Base-by-base conservation (phyloP, 805 yeast species). In the Starmerella khaoyaiensis region DNA sequence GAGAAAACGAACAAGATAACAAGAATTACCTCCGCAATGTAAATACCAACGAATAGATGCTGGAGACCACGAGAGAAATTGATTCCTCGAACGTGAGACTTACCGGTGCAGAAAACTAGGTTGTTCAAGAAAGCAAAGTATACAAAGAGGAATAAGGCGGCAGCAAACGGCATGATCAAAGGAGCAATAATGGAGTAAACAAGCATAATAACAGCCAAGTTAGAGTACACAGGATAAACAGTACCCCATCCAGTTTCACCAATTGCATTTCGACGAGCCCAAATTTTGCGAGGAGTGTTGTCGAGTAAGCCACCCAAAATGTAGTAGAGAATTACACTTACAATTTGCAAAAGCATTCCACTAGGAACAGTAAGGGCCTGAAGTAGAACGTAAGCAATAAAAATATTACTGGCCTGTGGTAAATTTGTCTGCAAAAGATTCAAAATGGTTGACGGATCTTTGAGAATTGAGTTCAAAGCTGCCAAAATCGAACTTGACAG, bases 371-470 rank as follows among this genome's bases (percentile, higher is more conserved):
- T 63, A 47, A 87, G 64, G 39, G 95, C 96, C 60, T 77, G 81
- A 49, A 87, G 68, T 44, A 84, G 58, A 59, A 83, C 72, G 61
- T 79, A 87, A 18, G 79, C 65, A 47, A 87, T 78, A 67, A 81
- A 87, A 59, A 87, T 87, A 61, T 86, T 87, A 14, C 94, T 74
- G 12, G 97, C 79, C 49, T 76, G 79, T 40, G 98, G 98, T 47
- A 87, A 65, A 44, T 83, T 78, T 30, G 63, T 58, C 6, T 93
- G 79, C 50, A 87, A 66, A 42, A 86, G 60, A 8, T 66, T 58
- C 79, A 83, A 71, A n/a, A 93, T 94, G 18, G 62, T 51, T 2
- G 63, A 40, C 18, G 96, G 95, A 3, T 64, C 48, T 17, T 79
- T 67, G 49, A 86, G 76, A 15, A 72, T 64, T n/a, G 77, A 65